Evolutionary conservation across 139 green algal species (phyloP).

Genomic region (Pedinophyceae sp.): DNA sequence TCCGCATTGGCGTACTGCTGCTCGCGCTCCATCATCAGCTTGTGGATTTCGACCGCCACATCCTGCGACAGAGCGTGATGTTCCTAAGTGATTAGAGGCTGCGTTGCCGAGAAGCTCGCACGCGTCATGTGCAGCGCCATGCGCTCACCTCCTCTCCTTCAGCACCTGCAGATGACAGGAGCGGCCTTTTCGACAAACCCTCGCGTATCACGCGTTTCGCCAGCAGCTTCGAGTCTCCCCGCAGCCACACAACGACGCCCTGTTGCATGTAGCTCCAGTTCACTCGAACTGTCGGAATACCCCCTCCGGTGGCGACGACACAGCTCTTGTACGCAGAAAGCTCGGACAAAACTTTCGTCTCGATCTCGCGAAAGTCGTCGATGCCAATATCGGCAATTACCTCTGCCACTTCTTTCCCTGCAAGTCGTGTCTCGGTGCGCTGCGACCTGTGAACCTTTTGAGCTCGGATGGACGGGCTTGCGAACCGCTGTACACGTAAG

Average conservation of each 20-base stretch:
- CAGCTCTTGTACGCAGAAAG: conserved; percentile 16
- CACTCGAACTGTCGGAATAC: conserved; percentile 8
- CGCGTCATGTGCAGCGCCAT: not conserved
- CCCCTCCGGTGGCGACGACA: conserved; percentile 20
- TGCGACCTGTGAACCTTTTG: too few relatives aligned
- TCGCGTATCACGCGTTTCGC: conserved; percentile 4
- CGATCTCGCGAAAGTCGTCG: conserved; percentile 27
- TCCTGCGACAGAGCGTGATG: too few relatives aligned
- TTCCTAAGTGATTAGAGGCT: not conserved
- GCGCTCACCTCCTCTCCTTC: not conserved
- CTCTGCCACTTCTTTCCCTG: conserved; percentile 14
- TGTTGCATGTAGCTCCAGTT: conserved; percentile 21
- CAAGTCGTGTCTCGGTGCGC: conserved; percentile 2
- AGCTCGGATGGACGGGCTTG: too few relatives aligned
- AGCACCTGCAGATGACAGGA: not conserved
- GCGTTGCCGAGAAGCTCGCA: not conserved
- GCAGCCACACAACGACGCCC: conserved; percentile 12
- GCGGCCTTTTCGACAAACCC: conserved; percentile 2
- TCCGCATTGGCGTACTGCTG: conserved; percentile 1
- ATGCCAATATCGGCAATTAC: conserved; percentile 32
- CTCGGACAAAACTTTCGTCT: conserved; percentile 10
- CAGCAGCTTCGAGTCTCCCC: conserved; percentile 7
- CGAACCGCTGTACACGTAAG: too few relatives aligned
- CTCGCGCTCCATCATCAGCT: conserved; percentile 1
- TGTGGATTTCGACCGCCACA: not conserved